Evolutionary conservation across 169 alveolate species (phyloP), one percentile per base, ranked within the genome.

Genomic region (Eimeria necatrix): DNA sequence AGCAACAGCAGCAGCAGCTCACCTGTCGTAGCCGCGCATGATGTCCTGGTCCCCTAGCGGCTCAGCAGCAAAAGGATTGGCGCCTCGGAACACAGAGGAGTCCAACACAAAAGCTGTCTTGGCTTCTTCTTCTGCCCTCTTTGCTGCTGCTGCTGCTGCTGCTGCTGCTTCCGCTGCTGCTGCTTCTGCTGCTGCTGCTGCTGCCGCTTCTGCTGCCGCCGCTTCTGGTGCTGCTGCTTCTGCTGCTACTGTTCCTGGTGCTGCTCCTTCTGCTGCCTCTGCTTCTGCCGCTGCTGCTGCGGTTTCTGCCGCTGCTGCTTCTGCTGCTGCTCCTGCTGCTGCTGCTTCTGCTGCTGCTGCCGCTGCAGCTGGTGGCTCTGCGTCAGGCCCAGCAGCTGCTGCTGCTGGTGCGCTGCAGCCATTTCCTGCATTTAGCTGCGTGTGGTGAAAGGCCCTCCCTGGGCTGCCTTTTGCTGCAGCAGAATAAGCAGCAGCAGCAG

Each of bases 101-200:
- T 73, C 84, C 53, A 73, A 73, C 84, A 73, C 49, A 41, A 73
- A 73, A 18, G 84, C 32, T 20, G 84, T 73, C 84, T 68, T 68
- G 14, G 78, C 0, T 7, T 68, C 78, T 3, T 68, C 78, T 68
- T 16, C 78, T 18, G 78, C 78, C 32, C n/a, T 68, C 4, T 16
- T 52, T 68, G 78, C 78, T n/a, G 32, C 84, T 73, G 59, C 53
- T 73, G 84, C 84, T 26, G 84, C 84, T 73, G 49, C 84, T 73
- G 84, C 16, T 73, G 12, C 68, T 56, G 68, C 20, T 18, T 10
- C 68, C 1, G 78, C 3, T 3, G n/a, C 78, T 18, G 78, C n/a
- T 14, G 9, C 78, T n/a, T 10, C 32, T 68, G 5, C 2, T 68
- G 5, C 46, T 68, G 2, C 78, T n/a, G 78, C 2, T 18, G 0